phyloP scores from a whole-genome alignment of 2,329 filamentous ascomycete species.

The Ceratocystis variospora region DNA sequence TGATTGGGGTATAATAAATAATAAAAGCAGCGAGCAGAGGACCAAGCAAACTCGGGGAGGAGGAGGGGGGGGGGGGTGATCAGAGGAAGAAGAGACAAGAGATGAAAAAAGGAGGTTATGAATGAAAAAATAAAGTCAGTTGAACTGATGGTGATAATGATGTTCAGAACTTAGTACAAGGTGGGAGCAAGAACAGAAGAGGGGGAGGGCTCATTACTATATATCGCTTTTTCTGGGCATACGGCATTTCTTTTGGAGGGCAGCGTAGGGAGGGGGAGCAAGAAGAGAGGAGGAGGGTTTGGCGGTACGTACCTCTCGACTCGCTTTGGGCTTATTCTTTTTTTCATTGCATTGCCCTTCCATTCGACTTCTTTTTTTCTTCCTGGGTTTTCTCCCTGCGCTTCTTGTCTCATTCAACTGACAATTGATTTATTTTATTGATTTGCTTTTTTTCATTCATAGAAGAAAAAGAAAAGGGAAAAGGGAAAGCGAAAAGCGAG shows the following conservation, averaged over 20 bases:
- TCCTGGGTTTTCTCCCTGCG: background rate
- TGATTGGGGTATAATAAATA: background rate
- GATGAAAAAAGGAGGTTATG: background rate
- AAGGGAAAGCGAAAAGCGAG: background rate
- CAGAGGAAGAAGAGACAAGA: background rate
- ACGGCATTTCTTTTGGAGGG: background rate
- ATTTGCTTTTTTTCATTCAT: background rate
- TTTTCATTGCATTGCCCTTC: background rate
- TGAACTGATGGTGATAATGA: background rate
- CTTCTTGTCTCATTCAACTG: background rate
- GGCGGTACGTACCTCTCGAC: background rate
- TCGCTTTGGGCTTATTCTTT: background rate
- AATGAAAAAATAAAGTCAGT: background rate
- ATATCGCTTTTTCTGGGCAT: background rate
- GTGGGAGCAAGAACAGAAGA: background rate
- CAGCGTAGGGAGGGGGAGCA: background rate
- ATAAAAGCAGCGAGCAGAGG: background rate
- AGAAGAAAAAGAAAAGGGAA: background rate
- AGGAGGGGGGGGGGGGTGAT: background rate
- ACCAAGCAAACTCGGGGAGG: background rate
- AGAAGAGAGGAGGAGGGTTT: constrained; percentile 1
- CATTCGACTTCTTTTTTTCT: constrained; percentile 7
- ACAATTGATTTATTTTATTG: background rate
- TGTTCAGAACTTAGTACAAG: background rate
- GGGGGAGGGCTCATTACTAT: constrained; percentile 6